These are phyloP conservation scores for Xylaria arbuscula DNA, from an alignment of 2,329 filamentous ascomycete species.

Conservation along the genomic window DNA sequence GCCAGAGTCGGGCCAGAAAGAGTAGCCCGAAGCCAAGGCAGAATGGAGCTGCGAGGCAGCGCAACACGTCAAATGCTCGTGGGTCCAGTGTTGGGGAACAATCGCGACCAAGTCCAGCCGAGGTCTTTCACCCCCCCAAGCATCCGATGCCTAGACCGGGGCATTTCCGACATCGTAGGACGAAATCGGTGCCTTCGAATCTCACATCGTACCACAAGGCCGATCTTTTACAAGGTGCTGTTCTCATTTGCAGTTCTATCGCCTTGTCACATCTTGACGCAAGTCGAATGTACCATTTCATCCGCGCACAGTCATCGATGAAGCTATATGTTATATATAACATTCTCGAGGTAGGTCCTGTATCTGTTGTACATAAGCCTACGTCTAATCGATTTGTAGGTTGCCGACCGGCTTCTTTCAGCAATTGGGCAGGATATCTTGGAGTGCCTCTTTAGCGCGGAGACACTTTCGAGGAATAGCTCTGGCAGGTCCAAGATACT, in stretches of 20 bases:
- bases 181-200: constrained; percentile 85
- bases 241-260: constrained; percentile 87
- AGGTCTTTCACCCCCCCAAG: constrained; percentile 49
- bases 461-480: constrained; percentile 87
- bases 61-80: constrained; percentile 40
- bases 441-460: constrained; percentile 92
- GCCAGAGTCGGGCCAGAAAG: constrained; percentile 51
- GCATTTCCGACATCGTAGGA: constrained; percentile 73
- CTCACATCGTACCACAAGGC: constrained; percentile 92
- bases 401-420: constrained; percentile 87
- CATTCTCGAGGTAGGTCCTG: constrained; percentile 76
- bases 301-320: constrained; percentile 94
- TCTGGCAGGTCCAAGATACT: constrained; percentile 92
- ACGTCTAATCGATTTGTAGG: constrained; percentile 51
- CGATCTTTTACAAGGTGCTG: constrained; percentile 87
- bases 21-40: constrained; percentile 34
- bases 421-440: constrained; percentile 95
- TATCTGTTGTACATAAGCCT: not conserved
- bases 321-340: constrained; percentile 99
- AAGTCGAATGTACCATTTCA: constrained; percentile 97
- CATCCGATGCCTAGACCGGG: constrained; percentile 51
- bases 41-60: constrained; percentile 39
- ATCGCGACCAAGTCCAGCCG: constrained; percentile 41
- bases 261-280: constrained; percentile 92
- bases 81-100: constrained; percentile 39